Evolutionary conservation across 208 protist genomes (phyloP).

Genomic region (Acanthamoeba polyphaga): DNA sequence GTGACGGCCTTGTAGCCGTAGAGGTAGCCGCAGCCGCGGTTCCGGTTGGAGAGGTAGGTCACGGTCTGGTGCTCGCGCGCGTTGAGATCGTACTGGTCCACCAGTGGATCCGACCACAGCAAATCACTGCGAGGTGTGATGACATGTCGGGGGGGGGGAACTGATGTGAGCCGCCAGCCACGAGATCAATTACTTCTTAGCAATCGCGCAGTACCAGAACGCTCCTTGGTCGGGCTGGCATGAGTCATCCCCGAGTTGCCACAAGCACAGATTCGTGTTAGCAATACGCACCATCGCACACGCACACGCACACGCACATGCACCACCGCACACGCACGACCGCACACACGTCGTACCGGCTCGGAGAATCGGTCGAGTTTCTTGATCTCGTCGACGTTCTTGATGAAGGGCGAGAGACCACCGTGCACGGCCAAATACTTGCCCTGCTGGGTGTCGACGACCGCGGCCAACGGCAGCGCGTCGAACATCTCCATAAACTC

Average conservation of each 20-base stretch:
- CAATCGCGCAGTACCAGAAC: background rate
- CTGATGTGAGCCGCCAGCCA: background rate
- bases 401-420: slow-evolving; percentile 86
- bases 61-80: slow-evolving; percentile 55
- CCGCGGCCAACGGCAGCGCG: slow-evolving; percentile 94
- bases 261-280: background rate
- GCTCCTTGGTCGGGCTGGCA: slow-evolving; percentile 48
- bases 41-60: slow-evolving; percentile 51
- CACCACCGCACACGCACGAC: background rate
- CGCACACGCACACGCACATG: background rate
- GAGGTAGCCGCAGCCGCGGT: slow-evolving; percentile 88
- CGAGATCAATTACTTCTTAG: too few species aligned
- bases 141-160: too few species aligned
- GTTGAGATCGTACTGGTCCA: slow-evolving; percentile 92
- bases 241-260: background rate
- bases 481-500: slow-evolving; percentile 95
- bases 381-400: slow-evolving; percentile 91
- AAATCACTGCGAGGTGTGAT: slow-evolving; percentile 85
- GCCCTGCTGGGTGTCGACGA: slow-evolving; percentile 88
- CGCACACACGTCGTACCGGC: slow-evolving; percentile 70
- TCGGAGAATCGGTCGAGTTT: slow-evolving; percentile 95
- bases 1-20: slow-evolving; percentile 56
- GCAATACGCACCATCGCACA: background rate
- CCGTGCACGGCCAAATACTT: slow-evolving; percentile 95
- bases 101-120: slow-evolving; percentile 94